Base-by-base conservation (phyloP, 2,329 filamentous ascomycete genomes). In the Tolypocladium ophioglossoides region DNA sequence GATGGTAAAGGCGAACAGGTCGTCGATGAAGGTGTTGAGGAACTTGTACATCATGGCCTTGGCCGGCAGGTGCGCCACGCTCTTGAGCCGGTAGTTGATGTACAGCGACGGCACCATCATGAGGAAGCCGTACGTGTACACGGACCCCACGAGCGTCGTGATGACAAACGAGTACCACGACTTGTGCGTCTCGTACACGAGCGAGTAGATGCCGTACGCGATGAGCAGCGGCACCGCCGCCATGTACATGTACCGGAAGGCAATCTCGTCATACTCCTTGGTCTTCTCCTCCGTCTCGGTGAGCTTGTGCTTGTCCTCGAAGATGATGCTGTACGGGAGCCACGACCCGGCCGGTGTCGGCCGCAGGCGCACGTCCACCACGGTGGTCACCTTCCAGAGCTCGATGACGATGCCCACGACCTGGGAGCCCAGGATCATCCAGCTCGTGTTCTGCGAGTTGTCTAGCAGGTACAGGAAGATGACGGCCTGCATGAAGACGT, bases 1-100 rank as follows among this genome's bases (percentile, higher is more conserved):
- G 76, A 99, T 96, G 40, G 94, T 99, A 66, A 97, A 99, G 2
- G 94, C 94, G 67, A 99, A 99, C 35, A 99, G 78, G 67, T 99
- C 94, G 71, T 99, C 94, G 69, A 99, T 97, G 70, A 99, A 99
- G 6, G 94, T 97, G 75, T 97, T 96, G 60, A 97, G 76, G 73
- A 96, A 96, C 75, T 97, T 96, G 81, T 96, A 96, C 70, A 86
- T 92, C 90, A 99, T 94, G 50, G 94, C 91, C 74, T 90, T 92
- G 61, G 80, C 89, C 1, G 94, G 91, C 92, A 99, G 96, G 73
- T 99, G 94, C 12, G 94, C 94, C 37, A 97, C 89, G 61, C 85
- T 87, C 79, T 92, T 96, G 62, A 99, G 83, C 14, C 92, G 86
- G 77, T 99, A 99, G 79, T 99, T 99, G 83, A 99, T 99, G 76